Conservation (phyloP, 805 yeast species). For the Cyberlindnera petersonii region DNA sequence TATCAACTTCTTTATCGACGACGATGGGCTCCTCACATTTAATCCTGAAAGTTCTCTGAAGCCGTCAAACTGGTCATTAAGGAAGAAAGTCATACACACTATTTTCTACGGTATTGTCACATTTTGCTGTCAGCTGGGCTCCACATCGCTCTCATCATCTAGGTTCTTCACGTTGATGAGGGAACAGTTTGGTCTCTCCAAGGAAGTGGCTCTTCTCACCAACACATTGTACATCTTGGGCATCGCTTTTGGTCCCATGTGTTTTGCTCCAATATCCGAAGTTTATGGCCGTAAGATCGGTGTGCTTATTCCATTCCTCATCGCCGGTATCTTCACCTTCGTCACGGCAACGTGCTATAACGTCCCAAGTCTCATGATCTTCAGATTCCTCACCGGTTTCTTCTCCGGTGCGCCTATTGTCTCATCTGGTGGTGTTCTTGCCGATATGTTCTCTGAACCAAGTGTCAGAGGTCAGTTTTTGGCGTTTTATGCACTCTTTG, state of each 20-base stretch:
- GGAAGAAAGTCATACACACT: slow-evolving; percentile 36
- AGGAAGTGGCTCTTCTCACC: slow-evolving; percentile 46
- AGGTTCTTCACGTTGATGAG: slow-evolving; percentile 31
- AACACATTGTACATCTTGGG: slow-evolving; percentile 62
- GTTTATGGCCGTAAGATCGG: slow-evolving; percentile 40
- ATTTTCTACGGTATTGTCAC: slow-evolving; percentile 37
- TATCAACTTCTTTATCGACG: slow-evolving; percentile 10
- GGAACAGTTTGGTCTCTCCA: slow-evolving; percentile 39
- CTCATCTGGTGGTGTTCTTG: slow-evolving; percentile 49
- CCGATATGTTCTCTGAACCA: slow-evolving; percentile 48
- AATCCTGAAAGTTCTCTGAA: slow-evolving; percentile 12
- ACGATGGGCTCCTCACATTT: slow-evolving; percentile 14
- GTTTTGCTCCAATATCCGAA: slow-evolving; percentile 57
- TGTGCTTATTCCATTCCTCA: slow-evolving; percentile 38
- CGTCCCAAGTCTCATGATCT: slow-evolving; percentile 46
- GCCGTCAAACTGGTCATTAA: slow-evolving; percentile 35
- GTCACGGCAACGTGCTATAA: slow-evolving; percentile 50
- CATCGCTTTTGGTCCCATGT: slow-evolving; percentile 54
- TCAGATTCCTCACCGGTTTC: slow-evolving; percentile 57
- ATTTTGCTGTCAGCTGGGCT: slow-evolving; percentile 45
- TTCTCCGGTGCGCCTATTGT: slow-evolving; percentile 59
- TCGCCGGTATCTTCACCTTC: slow-evolving; percentile 41
- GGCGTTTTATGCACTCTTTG: slow-evolving; percentile 46
- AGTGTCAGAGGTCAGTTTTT: slow-evolving; percentile 50
- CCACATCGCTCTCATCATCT: slow-evolving; percentile 45